Conservation (phyloP, 352 stramenopile species). For the Phytophthora kernoviae region DNA sequence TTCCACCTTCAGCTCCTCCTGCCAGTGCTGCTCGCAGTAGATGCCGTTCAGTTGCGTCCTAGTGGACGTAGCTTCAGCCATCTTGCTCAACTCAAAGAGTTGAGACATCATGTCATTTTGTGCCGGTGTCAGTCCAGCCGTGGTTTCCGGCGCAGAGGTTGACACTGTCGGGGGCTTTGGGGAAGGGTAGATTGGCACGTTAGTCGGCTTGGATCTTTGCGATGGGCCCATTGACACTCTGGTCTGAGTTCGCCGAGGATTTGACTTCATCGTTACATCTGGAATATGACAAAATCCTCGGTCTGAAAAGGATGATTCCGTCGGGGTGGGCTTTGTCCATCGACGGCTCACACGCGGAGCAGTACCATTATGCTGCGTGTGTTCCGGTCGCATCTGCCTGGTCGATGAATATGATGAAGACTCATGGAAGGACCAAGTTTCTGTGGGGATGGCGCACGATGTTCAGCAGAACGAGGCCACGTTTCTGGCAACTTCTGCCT, state of each 20-base stretch:
- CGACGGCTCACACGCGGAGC: not conserved
- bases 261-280: constrained; percentile 13
- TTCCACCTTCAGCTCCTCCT: constrained; percentile 34
- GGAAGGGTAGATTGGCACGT: constrained; percentile 8
- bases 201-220: not conserved
- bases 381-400: constrained; percentile 12
- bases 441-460: constrained; percentile 1
- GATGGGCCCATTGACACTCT: constrained; percentile 13
- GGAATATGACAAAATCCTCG: constrained; percentile 2
- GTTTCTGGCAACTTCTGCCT: constrained; percentile 13
- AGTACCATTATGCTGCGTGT: constrained; percentile 12
- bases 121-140: constrained; percentile 14
- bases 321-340: constrained; percentile 15
- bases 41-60: constrained; percentile 55
- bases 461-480: constrained; percentile 1
- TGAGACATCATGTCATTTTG: constrained; percentile 28
- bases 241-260: constrained; percentile 2
- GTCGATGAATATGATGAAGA: constrained; percentile 10
- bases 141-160: constrained; percentile 7
- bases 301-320: constrained; percentile 17
- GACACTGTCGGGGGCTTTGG: constrained; percentile 11
- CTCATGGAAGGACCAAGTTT: not conserved
- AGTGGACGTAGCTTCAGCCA: constrained; percentile 54
- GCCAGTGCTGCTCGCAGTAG: constrained; percentile 42
- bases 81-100: constrained; percentile 56